Conservation (phyloP, 1,139 yeast species). For the Pichia terricola region DNA sequence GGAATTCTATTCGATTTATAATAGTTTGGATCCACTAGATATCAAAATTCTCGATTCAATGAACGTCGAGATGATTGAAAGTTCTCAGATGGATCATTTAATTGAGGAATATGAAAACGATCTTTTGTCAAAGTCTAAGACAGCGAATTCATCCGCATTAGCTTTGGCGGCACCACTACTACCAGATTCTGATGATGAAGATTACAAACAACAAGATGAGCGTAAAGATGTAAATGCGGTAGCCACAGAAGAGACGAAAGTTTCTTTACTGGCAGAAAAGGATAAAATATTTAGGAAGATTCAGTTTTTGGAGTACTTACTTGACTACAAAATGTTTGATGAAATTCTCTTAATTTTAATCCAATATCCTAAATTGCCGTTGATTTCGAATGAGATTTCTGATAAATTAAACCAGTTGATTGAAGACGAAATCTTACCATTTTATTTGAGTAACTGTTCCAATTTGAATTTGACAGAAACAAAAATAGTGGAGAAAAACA, state of each 20-base stretch:
- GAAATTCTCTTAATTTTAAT: slow-evolving; percentile 56
- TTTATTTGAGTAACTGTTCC: slow-evolving; percentile 27
- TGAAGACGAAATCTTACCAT: slow-evolving; percentile 41
- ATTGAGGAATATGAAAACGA: slow-evolving; percentile 39
- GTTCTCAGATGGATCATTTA: slow-evolving; percentile 29
- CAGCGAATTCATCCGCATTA: slow-evolving; percentile 68
- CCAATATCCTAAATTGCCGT: slow-evolving; percentile 54
- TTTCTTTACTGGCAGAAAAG: slow-evolving; percentile 12
- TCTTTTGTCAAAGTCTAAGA: slow-evolving; percentile 51
- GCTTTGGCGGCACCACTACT: slow-evolving; percentile 82
- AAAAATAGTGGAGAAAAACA: slow-evolving; percentile 24
- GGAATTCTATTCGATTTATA: slow-evolving; percentile 53
- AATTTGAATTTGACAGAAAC: slow-evolving; percentile 4
- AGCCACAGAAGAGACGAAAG: background rate
- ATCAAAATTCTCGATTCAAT: slow-evolving; percentile 30
- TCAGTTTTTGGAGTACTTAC: slow-evolving; percentile 41
- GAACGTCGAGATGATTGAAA: background rate
- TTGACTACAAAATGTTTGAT: slow-evolving; percentile 55
- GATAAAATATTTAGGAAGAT: slow-evolving; percentile 24
- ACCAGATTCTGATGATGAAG: slow-evolving; percentile 50
- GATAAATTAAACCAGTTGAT: slow-evolving; percentile 43
- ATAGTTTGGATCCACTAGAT: slow-evolving; percentile 35
- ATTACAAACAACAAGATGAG: slow-evolving; percentile 1
- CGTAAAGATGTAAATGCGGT: slow-evolving; percentile 8
- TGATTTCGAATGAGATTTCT: slow-evolving; percentile 44